A percentile compares a stretch with the other conserved stretches of the same genome.
Conservation (phyloP, 805 yeast species). For the Myxozyma melibiosi region DNA sequence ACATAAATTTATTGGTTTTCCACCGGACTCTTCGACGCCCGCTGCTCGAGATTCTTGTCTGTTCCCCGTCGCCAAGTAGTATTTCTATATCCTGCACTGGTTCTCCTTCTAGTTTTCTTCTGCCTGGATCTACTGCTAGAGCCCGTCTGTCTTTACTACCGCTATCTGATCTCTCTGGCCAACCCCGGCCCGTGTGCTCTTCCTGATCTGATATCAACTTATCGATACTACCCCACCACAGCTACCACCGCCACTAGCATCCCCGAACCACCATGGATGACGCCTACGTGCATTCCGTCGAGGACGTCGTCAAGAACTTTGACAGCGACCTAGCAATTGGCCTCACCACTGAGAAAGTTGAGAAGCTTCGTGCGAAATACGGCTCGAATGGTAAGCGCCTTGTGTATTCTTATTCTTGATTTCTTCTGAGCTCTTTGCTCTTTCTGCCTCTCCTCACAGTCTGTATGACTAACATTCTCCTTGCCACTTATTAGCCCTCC, state of each 20-base stretch:
- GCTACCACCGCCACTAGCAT: neutral
- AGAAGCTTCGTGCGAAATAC: slow-evolving; percentile 23
- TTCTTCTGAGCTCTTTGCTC: neutral
- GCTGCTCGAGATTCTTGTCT: no score
- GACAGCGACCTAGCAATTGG: slow-evolving; percentile 32
- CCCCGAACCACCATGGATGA: slow-evolving; percentile 20
- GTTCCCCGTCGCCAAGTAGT: no score
- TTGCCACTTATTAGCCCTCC: slow-evolving; percentile 39
- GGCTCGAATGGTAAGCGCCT: slow-evolving; percentile 32
- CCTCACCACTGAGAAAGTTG: slow-evolving; percentile 34
- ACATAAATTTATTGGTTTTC: no score
- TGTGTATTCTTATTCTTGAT: neutral
- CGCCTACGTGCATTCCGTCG: slow-evolving; percentile 30
- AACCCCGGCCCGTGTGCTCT: no score
- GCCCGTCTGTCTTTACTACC: no score
- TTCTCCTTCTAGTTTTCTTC: no score
- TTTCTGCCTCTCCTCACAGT: neutral
- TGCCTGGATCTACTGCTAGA: no score
- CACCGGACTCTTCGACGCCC: no score
- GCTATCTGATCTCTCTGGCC: no score
- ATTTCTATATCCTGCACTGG: no score
- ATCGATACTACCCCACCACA: no score
- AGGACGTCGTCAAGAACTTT: slow-evolving; percentile 28
- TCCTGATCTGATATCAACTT: no score
- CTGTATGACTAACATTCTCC: neutral